Evolutionary conservation across 2,329 filamentous ascomycete species (phyloP).

Genomic region (Trichoderma cornu-damae): DNA sequence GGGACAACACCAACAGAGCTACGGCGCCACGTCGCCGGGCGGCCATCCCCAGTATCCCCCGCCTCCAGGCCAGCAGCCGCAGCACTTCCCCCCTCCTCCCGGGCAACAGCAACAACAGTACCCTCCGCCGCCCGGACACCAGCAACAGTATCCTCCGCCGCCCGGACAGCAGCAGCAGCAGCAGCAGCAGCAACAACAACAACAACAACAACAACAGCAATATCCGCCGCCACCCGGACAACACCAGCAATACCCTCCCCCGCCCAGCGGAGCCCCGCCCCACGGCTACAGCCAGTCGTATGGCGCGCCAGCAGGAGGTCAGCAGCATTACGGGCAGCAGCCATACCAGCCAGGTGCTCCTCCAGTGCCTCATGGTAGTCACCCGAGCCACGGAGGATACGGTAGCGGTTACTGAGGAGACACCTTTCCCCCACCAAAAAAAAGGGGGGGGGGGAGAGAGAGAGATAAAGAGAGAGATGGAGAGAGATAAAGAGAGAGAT

Average conservation of each 20-base stretch:
- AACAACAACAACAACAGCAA: conserved; percentile 6
- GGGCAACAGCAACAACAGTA: conserved; percentile 1
- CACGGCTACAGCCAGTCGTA: conserved; percentile 31
- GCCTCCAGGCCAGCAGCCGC: conserved; percentile 10
- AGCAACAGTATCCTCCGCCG: conserved; percentile 14
- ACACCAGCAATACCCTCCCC: conserved; percentile 26
- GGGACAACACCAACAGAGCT: conserved; percentile 24
- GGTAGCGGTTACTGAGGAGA: conserved; percentile 12
- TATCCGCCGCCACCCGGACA: conserved; percentile 8
- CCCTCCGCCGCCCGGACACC: not conserved
- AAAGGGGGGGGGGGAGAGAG: too few relatives aligned
- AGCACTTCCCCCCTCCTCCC: conserved; percentile 10
- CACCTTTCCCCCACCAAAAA: too few relatives aligned
- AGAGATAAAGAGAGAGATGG: too few relatives aligned
- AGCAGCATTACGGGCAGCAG: conserved; percentile 30
- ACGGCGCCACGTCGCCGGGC: conserved; percentile 19
- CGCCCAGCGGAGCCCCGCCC: conserved; percentile 17
- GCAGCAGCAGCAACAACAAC: not conserved
- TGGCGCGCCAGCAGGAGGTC: conserved; percentile 27
- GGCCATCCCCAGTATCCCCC: not conserved
- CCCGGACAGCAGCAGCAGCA: not conserved
- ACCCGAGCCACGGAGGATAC: conserved; percentile 17
- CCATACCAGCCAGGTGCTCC: conserved; percentile 27
- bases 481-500: too few relatives aligned
- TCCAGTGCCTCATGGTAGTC: conserved; percentile 18